Conservation (phyloP, 1,284 basidiomycete genomes). For the Irpex sp. region DNA sequence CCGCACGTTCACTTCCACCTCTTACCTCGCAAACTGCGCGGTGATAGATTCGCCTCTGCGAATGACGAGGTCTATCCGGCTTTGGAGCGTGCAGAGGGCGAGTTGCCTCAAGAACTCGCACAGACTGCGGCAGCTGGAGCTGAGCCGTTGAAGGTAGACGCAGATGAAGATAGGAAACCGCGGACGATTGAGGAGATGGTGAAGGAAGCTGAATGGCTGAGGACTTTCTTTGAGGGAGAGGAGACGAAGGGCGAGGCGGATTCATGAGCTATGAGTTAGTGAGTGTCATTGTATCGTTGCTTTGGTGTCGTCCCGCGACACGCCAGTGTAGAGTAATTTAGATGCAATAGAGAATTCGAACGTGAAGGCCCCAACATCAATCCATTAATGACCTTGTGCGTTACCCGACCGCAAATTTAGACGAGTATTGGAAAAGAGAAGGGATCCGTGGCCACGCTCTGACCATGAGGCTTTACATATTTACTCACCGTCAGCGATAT, state of each 20-base stretch:
- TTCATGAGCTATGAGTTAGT: background rate
- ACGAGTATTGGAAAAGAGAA: too few relatives aligned
- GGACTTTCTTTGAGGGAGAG: conserved; percentile 23
- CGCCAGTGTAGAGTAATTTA: too few relatives aligned
- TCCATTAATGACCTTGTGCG: too few relatives aligned
- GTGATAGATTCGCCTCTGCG: conserved; percentile 56
- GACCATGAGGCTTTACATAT: too few relatives aligned
- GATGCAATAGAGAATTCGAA: too few relatives aligned
- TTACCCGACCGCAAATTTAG: too few relatives aligned
- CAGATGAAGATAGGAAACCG: conserved; percentile 64
- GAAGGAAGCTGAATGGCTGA: conserved; percentile 30
- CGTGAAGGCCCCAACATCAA: too few relatives aligned
- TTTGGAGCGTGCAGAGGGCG: conserved; percentile 61
- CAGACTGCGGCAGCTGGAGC: background rate
- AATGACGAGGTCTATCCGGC: conserved; percentile 81
- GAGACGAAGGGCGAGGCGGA: background rate
- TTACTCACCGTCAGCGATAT: too few relatives aligned
- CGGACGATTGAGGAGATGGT: conserved; percentile 43
- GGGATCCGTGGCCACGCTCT: too few relatives aligned
- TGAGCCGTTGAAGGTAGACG: conserved; percentile 60
- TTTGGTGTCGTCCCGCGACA: too few relatives aligned
- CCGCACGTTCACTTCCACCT: conserved; percentile 91
- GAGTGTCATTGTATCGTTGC: too few relatives aligned
- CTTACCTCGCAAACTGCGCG: conserved; percentile 67
- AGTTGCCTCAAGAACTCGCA: conserved; percentile 36